Evolutionary conservation across 495 filamentous ascomycete species (phyloP).

Genomic region (Aspergillus affinis): DNA sequence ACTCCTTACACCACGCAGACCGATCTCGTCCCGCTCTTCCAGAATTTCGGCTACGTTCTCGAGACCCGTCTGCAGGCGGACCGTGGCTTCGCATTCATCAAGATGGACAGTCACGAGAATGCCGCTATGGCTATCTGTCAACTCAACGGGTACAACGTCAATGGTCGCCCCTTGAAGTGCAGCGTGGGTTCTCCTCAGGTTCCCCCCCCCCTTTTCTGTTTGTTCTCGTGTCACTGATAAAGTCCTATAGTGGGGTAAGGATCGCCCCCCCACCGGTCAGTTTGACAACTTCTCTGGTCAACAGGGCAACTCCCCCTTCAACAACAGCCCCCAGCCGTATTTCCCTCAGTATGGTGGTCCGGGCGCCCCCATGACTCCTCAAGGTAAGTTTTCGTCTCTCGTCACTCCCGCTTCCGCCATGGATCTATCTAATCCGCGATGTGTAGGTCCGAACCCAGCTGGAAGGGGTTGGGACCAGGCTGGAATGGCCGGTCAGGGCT

Average conservation of each 20-base stretch:
- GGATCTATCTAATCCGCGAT: conserved; percentile 28
- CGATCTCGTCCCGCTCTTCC: conserved; percentile 93
- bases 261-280: conserved; percentile 86
- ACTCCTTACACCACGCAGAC: conserved; percentile 97
- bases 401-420: conserved; percentile 8
- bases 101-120: conserved; percentile 99
- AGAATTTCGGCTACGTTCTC: conserved; percentile 96
- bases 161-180: conserved; percentile 96
- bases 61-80: conserved; percentile 98
- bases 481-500: conserved; percentile 57
- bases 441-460: conserved; percentile 57
- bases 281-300: conserved; percentile 79
- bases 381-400: conserved; percentile 47
- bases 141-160: conserved; percentile 94
- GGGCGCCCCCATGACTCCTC: conserved; percentile 72
- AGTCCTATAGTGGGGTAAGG: conserved; percentile 86
- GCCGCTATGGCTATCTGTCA: conserved; percentile 98
- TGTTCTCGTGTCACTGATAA: conserved; percentile 26
- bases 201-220: not conserved
- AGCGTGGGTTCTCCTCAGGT: conserved; percentile 65
- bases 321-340: conserved; percentile 73
- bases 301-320: conserved; percentile 59
- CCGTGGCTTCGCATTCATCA: conserved; percentile 97
- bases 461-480: conserved; percentile 64
- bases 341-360: conserved; percentile 86